Evolutionary conservation across 352 stramenopile species (phyloP).

Genomic region (Globisporangium sylvaticum): DNA sequence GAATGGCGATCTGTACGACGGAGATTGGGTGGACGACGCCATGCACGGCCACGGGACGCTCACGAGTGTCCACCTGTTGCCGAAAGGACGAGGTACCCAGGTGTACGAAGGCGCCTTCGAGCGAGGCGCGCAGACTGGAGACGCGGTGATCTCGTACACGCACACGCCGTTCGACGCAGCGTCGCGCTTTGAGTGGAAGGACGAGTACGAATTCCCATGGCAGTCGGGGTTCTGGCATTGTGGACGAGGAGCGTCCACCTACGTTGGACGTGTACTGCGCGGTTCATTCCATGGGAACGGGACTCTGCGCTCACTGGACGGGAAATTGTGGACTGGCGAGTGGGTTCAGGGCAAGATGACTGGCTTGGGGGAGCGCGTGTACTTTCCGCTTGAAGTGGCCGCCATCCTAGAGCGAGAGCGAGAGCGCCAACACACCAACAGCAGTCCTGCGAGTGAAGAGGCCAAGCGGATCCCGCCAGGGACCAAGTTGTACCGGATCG

Average conservation of each 20-base stretch:
- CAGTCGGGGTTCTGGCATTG: slow-evolving; percentile 57
- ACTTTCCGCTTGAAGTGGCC: slow-evolving; percentile 43
- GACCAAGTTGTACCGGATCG: slow-evolving; percentile 41
- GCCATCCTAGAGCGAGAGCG: slow-evolving; percentile 33
- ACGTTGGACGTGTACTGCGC: slow-evolving; percentile 46
- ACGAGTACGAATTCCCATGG: slow-evolving; percentile 66
- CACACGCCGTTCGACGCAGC: slow-evolving; percentile 25
- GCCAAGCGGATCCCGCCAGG: not conserved
- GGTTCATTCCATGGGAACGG: slow-evolving; percentile 64
- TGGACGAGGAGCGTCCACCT: slow-evolving; percentile 49
- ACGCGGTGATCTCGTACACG: slow-evolving; percentile 36
- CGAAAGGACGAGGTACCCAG: slow-evolving; percentile 8
- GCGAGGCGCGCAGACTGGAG: slow-evolving; percentile 39
- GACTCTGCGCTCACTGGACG: slow-evolving; percentile 46
- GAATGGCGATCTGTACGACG: slow-evolving; percentile 50
- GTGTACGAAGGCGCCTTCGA: slow-evolving; percentile 54
- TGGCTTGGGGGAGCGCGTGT: slow-evolving; percentile 43
- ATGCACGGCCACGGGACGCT: slow-evolving; percentile 60
- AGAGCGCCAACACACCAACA: slow-evolving; percentile 10
- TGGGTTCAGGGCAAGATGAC: slow-evolving; percentile 54
- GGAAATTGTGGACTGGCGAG: slow-evolving; percentile 44
- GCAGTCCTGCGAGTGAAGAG: not conserved
- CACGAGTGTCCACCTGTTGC: slow-evolving; percentile 13
- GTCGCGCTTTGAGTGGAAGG: slow-evolving; percentile 36
- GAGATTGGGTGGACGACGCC: slow-evolving; percentile 46